phyloP scores from a whole-genome alignment of 2,329 filamentous ascomycete genomes.

The Sporothrix sp. region DNA sequence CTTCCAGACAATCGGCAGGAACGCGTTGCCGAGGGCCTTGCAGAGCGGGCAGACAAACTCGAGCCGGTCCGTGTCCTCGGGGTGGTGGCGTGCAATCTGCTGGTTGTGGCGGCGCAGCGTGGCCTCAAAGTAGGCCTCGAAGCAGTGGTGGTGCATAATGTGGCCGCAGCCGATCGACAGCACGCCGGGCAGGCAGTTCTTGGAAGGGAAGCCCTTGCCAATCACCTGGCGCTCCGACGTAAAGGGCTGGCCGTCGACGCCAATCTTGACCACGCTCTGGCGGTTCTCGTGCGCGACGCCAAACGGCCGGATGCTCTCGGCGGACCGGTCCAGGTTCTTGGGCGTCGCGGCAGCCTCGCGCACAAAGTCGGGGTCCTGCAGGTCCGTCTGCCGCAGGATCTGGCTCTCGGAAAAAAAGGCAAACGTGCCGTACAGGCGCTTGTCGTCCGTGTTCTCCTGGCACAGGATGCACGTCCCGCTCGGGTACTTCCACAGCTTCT shows the following conservation, averaged over 20 bases:
- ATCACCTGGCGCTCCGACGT: slow-evolving; percentile 69
- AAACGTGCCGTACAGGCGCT: slow-evolving; percentile 84
- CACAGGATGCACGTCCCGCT: slow-evolving; percentile 90
- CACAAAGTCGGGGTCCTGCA: slow-evolving; percentile 72
- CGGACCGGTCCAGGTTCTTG: slow-evolving; percentile 71
- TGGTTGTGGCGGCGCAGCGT: slow-evolving; percentile 76
- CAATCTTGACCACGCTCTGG: slow-evolving; percentile 64
- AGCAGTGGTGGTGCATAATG: slow-evolving; percentile 97
- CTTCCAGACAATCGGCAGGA: slow-evolving; percentile 92
- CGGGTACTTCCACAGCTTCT: slow-evolving; percentile 81
- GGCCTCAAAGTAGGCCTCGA: slow-evolving; percentile 81
- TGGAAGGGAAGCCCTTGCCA: slow-evolving; percentile 76
- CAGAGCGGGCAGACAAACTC: slow-evolving; percentile 96
- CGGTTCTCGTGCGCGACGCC: slow-evolving; percentile 84
- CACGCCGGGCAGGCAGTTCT: slow-evolving; percentile 58
- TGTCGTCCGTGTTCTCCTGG: slow-evolving; percentile 90
- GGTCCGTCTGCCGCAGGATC: slow-evolving; percentile 77
- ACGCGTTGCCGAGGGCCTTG: slow-evolving; percentile 91
- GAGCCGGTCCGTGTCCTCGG: slow-evolving; percentile 65
- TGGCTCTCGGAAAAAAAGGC: slow-evolving; percentile 78
- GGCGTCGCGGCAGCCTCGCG: slow-evolving; percentile 74
- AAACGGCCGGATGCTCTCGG: slow-evolving; percentile 76
- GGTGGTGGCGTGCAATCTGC: slow-evolving; percentile 90
- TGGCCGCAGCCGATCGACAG: slow-evolving; percentile 90
- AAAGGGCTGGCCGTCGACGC: slow-evolving; percentile 60